Percentiles rank a stretch among this genome's conserved stretches.
Evolutionary conservation across 108 stramenopile species (phyloP).

Genomic region (Conticribra weissflogii): DNA sequence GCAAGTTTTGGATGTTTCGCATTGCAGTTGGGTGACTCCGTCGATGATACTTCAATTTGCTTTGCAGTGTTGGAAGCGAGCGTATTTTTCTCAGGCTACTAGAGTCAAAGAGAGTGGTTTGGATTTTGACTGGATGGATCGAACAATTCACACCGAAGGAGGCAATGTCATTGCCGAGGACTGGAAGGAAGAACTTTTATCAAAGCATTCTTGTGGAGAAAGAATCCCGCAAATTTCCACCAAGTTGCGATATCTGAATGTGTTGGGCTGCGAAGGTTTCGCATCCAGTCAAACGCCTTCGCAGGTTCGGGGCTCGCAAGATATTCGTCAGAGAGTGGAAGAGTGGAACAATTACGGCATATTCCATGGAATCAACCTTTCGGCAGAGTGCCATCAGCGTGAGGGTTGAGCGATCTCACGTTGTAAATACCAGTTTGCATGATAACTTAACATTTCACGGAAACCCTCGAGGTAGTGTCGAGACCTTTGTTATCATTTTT

Average conservation of each 20-base stretch:
- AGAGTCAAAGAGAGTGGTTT: neutral
- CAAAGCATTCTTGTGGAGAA: neutral
- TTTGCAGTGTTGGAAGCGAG: neutral
- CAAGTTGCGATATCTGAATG: constrained; percentile 4
- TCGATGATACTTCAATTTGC: constrained; percentile 26
- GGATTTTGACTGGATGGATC: neutral
- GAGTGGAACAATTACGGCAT: constrained; percentile 12
- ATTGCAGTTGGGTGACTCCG: constrained; percentile 37
- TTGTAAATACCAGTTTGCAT: neutral
- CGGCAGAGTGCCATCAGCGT: constrained; percentile 14
- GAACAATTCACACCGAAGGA: neutral
- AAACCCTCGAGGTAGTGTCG: neutral
- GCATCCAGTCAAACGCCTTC: neutral
- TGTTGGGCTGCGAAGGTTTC: constrained; percentile 14
- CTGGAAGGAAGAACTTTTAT: too few relatives aligned
- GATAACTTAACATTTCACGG: neutral
- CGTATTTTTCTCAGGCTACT: neutral
- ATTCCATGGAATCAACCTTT: constrained; percentile 31
- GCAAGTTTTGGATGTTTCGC: constrained; percentile 35
- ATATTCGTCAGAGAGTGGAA: neutral
- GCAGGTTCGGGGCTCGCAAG: constrained; percentile 7
- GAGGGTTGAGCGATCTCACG: constrained; percentile 3
- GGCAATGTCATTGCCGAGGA: neutral
- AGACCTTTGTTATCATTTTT: too few relatives aligned
- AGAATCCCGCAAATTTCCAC: neutral